Conservation (phyloP, 2,329 filamentous ascomycete genomes). For the Pseudogymnoascus pannorum region DNA sequence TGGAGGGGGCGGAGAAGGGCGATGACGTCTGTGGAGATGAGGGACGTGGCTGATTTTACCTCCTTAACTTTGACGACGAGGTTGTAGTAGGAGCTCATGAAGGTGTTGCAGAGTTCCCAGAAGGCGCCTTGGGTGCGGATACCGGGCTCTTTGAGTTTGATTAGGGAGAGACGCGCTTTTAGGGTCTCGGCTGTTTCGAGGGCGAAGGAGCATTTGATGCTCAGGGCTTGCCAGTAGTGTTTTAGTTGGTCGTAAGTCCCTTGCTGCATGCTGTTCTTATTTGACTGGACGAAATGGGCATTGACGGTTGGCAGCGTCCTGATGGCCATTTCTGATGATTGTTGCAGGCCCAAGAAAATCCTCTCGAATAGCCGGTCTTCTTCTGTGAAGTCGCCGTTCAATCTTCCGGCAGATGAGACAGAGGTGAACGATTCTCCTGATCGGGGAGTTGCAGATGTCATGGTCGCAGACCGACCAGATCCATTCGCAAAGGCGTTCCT, state of each 20-base stretch:
- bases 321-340: slow-evolving; percentile 66
- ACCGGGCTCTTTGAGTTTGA: slow-evolving; percentile 79
- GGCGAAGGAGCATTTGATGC: slow-evolving; percentile 62
- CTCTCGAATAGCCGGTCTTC: slow-evolving; percentile 77
- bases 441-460: slow-evolving; percentile 58
- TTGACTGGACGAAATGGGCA: slow-evolving; percentile 50
- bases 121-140: slow-evolving; percentile 57
- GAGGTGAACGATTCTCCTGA: slow-evolving; percentile 71
- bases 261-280: slow-evolving; percentile 52
- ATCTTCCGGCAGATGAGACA: slow-evolving; percentile 22
- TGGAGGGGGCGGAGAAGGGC: slow-evolving; percentile 73
- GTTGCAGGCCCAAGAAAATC: slow-evolving; percentile 70
- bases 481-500: slow-evolving; percentile 43
- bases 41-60: slow-evolving; percentile 38
- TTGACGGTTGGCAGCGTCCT: slow-evolving; percentile 64
- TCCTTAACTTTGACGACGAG: slow-evolving; percentile 55
- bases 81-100: slow-evolving; percentile 63
- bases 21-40: slow-evolving; percentile 60
- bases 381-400: slow-evolving; percentile 56
- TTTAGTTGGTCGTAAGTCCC: slow-evolving; percentile 52
- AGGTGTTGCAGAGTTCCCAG: slow-evolving; percentile 67
- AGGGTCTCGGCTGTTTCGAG: slow-evolving; percentile 68
- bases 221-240: slow-evolving; percentile 61
- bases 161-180: slow-evolving; percentile 63
- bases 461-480: slow-evolving; percentile 42